Evolutionary conservation across 176 grass and related monocot species (phyloP).

Genomic region (Ensete ventricosum): DNA sequence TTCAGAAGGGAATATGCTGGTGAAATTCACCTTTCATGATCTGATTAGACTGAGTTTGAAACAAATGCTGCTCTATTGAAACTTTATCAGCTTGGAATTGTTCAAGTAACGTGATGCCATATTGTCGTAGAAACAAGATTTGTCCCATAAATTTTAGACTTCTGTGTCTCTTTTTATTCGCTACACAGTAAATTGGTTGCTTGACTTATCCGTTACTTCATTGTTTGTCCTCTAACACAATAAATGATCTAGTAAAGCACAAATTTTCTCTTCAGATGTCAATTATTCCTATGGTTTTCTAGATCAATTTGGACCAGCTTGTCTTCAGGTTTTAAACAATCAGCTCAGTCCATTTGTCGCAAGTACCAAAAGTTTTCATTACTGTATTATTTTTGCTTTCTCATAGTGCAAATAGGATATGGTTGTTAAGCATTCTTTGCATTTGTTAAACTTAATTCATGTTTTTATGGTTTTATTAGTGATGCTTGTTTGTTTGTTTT

Average conservation of each 20-base stretch:
- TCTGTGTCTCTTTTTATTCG: neutral
- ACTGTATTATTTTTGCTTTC: no score
- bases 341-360: no score
- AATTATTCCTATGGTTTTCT: neutral
- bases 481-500: no score
- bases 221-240: neutral
- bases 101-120: neutral
- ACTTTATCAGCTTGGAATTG: neutral
- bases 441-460: no score
- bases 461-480: no score
- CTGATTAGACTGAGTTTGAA: neutral
- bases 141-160: neutral
- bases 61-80: neutral
- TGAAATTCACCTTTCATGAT: slow-evolving; percentile 30
- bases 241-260: neutral
- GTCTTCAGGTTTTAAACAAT: no score
- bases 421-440: no score
- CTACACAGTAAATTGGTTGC: neutral
- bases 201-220: neutral
- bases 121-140: neutral
- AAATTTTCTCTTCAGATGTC: neutral
- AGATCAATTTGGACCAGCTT: neutral
- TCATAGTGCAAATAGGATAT: no score
- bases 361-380: neutral
- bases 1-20: slow-evolving; percentile 26